Evolutionary conservation across 768 basidiomycete species (phyloP).

Genomic region (Pleurotus tuoliensis): DNA sequence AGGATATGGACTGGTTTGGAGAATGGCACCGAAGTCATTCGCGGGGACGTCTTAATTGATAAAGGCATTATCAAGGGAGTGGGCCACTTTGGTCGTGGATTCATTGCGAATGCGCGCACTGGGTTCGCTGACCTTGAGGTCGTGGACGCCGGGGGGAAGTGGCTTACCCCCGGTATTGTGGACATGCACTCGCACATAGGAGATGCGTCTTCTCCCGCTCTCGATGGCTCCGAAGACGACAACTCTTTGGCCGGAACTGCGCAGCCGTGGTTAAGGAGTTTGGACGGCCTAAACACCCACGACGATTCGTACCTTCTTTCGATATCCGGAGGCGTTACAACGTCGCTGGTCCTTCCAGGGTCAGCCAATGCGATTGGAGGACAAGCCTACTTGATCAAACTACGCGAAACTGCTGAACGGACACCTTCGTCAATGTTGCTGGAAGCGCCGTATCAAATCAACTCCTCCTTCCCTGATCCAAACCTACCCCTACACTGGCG

Average conservation of each 20-base stretch:
- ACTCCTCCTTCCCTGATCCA: slow-evolving; percentile 35
- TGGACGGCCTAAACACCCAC: slow-evolving; percentile 76
- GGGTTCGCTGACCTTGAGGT: slow-evolving; percentile 32
- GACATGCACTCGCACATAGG: slow-evolving; percentile 56
- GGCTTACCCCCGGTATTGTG: slow-evolving; percentile 69
- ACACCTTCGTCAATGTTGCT: slow-evolving; percentile 73
- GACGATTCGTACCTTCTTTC: slow-evolving; percentile 64
- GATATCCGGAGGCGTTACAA: slow-evolving; percentile 78
- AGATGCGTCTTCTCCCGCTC: slow-evolving; percentile 25
- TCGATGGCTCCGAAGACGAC: slow-evolving; percentile 39
- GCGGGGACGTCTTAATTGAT: slow-evolving; percentile 66
- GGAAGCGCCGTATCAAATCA: slow-evolving; percentile 61
- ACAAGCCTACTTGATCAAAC: slow-evolving; percentile 81
- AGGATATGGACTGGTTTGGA: slow-evolving; percentile 79
- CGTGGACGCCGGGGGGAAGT: slow-evolving; percentile 63
- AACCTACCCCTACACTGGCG: slow-evolving; percentile 47
- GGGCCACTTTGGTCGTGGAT: slow-evolving; percentile 36
- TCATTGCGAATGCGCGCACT: slow-evolving; percentile 12
- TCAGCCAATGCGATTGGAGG: slow-evolving; percentile 71
- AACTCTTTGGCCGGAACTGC: slow-evolving; percentile 47
- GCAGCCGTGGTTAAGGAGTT: slow-evolving; percentile 57
- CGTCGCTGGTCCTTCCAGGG: slow-evolving; percentile 69
- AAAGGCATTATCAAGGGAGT: slow-evolving; percentile 62
- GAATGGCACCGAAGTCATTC: slow-evolving; percentile 63
- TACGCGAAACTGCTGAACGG: slow-evolving; percentile 67